phyloP scores from a whole-genome alignment of 2,329 filamentous ascomycete genomes.

The Rosellinia necatrix region DNA sequence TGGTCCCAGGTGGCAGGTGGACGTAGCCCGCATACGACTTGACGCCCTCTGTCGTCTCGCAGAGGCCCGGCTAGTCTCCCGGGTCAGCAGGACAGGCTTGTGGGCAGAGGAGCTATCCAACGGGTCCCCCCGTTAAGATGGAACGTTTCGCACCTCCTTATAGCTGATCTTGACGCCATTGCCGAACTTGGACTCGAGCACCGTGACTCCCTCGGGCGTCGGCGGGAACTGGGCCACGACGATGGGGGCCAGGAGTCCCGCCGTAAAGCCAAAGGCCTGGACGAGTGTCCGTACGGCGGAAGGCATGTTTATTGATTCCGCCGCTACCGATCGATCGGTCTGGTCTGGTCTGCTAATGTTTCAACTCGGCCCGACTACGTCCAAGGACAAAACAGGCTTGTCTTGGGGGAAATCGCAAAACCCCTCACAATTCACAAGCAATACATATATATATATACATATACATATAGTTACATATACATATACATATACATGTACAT shows the following conservation, averaged over 20 bases:
- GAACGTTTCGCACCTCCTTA: slow-evolving; percentile 48
- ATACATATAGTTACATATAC: not conserved
- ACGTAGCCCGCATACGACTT: slow-evolving; percentile 68
- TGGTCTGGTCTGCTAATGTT: no score
- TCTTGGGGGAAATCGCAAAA: not conserved
- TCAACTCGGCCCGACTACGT: not conserved
- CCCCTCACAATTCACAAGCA: no score
- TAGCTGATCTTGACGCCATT: slow-evolving; percentile 64
- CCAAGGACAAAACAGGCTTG: not conserved
- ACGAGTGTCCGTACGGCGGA: slow-evolving; percentile 17
- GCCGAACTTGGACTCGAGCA: slow-evolving; percentile 61
- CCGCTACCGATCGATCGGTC: no score
- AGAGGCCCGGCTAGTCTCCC: slow-evolving; percentile 55
- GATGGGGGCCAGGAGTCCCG: slow-evolving; percentile 22
- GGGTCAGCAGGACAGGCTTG: not conserved
- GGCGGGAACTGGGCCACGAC: slow-evolving; percentile 38
- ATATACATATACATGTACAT: not conserved
- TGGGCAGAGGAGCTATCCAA: no score
- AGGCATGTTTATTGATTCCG: slow-evolving; percentile 12
- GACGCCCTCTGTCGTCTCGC: slow-evolving; percentile 58
- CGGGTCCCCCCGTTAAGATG: not conserved
- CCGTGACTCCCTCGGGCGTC: slow-evolving; percentile 45
- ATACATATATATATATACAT: not conserved
- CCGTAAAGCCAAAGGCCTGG: slow-evolving; percentile 17
- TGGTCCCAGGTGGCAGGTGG: slow-evolving; percentile 50